Evolutionary conservation across 371 early-diverging fungal genomes (phyloP), one percentile per base, ranked within the genome.

Genomic region (Rhizomucor miehei): DNA sequence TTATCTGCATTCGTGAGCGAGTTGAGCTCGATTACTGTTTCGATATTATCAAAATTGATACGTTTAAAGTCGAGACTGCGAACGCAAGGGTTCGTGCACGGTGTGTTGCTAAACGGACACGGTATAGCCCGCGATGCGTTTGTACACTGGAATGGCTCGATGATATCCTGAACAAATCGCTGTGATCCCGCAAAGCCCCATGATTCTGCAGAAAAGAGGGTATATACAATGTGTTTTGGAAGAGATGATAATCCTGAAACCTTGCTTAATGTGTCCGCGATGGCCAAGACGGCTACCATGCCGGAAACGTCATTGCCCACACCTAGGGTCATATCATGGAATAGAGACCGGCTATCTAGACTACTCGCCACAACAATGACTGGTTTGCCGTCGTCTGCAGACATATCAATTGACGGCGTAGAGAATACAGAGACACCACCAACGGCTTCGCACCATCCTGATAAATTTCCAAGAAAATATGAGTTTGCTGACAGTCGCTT

Each of bases 121-220:
- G 62, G 5, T 4, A 48, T 19, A 0, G 75, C 69, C 14, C 74
- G 53, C 0, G 71, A 66, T 0, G 76, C 59, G 48, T 83, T 79
- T n/a, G 71, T 67, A 64, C 92, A 92, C 13, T 57, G 51, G 51
- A 87, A 81, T 11, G 73, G 76, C 1, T 62, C 51, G 1, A 77
- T 66, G 9, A 92, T 78, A 62, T 90, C 91, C 40, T 87, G 60
- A 1, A 90, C 89, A 68, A 92, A 90, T 25, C 91, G 78, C 56
- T 89, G 84, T 0, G 92, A 92, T 3, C 92, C 92, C 24, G 88
- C 79, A 65, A 84, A 87, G 20, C 83, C 89, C 85, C 88, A 92
- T 16, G 84, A 57, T 60, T 92, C 92, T 19, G 82, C 87, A 9
- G 81, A 66, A 60, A 92, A 92, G 9, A 80, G 64, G 8, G 88